These are phyloP conservation scores for Aspergillus sp. DNA, from an alignment of 2,329 filamentous ascomycete genomes.

Conservation along the genomic window DNA sequence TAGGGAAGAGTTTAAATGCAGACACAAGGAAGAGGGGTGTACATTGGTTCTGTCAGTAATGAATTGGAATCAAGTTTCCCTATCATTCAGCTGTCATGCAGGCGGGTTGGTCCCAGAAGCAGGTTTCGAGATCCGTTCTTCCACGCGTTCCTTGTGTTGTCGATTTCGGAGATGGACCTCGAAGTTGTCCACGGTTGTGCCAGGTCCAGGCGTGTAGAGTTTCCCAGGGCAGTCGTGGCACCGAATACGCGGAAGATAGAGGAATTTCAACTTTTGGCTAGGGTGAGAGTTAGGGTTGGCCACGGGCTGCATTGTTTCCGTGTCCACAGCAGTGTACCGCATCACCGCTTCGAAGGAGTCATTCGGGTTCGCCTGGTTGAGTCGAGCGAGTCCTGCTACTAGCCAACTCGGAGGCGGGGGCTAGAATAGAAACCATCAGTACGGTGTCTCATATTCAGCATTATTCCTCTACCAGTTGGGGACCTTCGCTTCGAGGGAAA, in stretches of 20 bases:
- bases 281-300: slow-evolving; percentile 53
- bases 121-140: slow-evolving; percentile 46
- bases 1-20: background rate
- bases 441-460: slow-evolving; percentile 1
- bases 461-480: background rate
- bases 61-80: slow-evolving; percentile 1
- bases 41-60: slow-evolving; percentile 1
- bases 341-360: slow-evolving; percentile 88
- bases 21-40: slow-evolving; percentile 8
- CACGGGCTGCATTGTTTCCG: slow-evolving; percentile 65
- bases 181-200: slow-evolving; percentile 83
- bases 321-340: slow-evolving; percentile 82
- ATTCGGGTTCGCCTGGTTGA: slow-evolving; percentile 70
- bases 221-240: slow-evolving; percentile 93
- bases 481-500: slow-evolving; percentile 16
- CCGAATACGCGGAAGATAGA: slow-evolving; percentile 84
- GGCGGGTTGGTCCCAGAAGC: slow-evolving; percentile 12
- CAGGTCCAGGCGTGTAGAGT: slow-evolving; percentile 86
- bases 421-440: slow-evolving; percentile 46
- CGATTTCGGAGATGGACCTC: slow-evolving; percentile 89
- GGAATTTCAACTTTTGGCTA: slow-evolving; percentile 67
- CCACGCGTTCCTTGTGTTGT: slow-evolving; percentile 72
- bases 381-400: slow-evolving; percentile 65
- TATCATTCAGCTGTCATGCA: slow-evolving; percentile 17
- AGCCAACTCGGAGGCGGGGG: slow-evolving; percentile 89